phyloP scores from a whole-genome alignment of 192 early-diverging fungal genomes.

The Dispira simplex region DNA sequence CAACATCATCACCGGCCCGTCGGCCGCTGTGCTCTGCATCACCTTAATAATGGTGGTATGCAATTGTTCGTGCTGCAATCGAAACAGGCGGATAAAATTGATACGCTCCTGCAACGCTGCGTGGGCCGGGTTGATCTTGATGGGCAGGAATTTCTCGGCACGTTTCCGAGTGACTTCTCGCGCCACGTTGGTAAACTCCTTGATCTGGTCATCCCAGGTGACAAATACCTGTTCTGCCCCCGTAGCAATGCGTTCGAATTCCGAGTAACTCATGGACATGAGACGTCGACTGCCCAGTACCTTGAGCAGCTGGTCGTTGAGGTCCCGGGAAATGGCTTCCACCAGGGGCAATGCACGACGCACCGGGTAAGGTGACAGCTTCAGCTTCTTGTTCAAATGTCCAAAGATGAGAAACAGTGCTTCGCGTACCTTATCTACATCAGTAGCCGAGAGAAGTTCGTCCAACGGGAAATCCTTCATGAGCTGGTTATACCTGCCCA shows the following conservation, averaged over 20 bases:
- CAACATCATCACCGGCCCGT: constrained; percentile 19
- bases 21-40: constrained; percentile 41
- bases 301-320: constrained; percentile 82
- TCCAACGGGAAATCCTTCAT: constrained; percentile 99
- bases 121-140: constrained; percentile 88
- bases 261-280: constrained; percentile 85
- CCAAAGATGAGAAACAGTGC: constrained; percentile 74
- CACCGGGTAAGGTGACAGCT: constrained; percentile 82
- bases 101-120: constrained; percentile 88
- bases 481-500: constrained; percentile 87
- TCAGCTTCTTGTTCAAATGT: constrained; percentile 96
- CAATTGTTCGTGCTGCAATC: constrained; percentile 97
- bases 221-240: constrained; percentile 79
- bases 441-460: constrained; percentile 90
- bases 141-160: constrained; percentile 84
- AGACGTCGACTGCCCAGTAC: constrained; percentile 76
- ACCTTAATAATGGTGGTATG: constrained; percentile 90
- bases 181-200: constrained; percentile 90
- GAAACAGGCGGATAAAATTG: constrained; percentile 76
- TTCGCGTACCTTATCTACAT: constrained; percentile 65
- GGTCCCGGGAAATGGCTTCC: constrained; percentile 87
- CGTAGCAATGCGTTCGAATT: constrained; percentile 74
- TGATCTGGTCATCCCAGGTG: constrained; percentile 89
- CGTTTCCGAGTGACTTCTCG: constrained; percentile 89
- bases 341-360: constrained; percentile 83